Percentiles rank a stretch among this genome's conserved stretches.
phyloP scores from a whole-genome alignment of 2,329 filamentous ascomycete genomes.

The Botryosphaeria dothidea region DNA sequence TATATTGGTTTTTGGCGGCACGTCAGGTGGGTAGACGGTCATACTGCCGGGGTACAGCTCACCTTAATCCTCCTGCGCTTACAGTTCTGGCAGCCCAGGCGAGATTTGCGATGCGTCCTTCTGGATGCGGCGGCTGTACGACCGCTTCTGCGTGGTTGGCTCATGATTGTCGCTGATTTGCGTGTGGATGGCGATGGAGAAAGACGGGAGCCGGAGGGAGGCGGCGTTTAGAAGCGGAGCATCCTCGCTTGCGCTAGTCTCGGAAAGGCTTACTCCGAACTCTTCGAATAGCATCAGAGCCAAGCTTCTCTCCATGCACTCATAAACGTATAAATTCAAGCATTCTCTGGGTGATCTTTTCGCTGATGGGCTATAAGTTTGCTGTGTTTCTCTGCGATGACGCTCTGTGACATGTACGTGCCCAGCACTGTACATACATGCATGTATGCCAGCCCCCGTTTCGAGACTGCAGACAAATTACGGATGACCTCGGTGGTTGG shows the following conservation, averaged over 20 bases:
- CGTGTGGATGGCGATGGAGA: background rate
- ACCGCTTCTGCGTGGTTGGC: background rate
- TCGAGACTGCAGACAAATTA: no score
- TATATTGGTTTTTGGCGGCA: background rate
- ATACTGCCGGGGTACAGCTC: no score
- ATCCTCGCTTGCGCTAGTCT: background rate
- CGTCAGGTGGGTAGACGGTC: background rate
- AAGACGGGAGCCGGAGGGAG: background rate
- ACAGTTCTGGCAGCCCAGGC: constrained; percentile 15
- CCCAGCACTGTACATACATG: no score
- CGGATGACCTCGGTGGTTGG: no score
- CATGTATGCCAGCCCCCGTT: no score
- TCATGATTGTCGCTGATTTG: background rate
- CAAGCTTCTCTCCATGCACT: background rate
- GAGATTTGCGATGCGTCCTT: constrained; percentile 6
- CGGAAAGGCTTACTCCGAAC: background rate
- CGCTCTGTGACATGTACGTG: no score
- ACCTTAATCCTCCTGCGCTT: constrained; percentile 16
- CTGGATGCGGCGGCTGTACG: background rate
- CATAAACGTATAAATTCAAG: no score
- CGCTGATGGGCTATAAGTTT: no score
- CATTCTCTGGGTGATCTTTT: no score
- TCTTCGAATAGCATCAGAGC: background rate
- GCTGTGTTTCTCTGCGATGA: no score
- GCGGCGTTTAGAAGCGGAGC: background rate